phyloP scores from a whole-genome alignment of 2,329 filamentous ascomycete genomes.

The Penicillium italicum region DNA sequence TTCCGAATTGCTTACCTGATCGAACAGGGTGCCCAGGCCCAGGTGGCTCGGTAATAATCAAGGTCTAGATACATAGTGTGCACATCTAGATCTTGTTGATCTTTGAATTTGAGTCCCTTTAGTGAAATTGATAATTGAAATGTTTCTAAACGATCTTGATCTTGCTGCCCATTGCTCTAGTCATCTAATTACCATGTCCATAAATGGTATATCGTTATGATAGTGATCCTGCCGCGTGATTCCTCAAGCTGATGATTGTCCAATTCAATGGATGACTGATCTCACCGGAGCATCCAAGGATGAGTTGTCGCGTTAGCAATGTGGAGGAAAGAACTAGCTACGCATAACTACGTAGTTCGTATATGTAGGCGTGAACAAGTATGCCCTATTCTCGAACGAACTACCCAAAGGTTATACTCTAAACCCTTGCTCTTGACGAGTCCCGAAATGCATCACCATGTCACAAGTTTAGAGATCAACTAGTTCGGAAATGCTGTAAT shows the following conservation, averaged over 20 bases:
- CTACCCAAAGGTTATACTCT: neutral
- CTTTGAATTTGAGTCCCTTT: neutral
- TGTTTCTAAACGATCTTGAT: neutral
- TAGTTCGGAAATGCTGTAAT: neutral
- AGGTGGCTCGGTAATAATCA: neutral
- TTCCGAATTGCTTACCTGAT: slow-evolving; percentile 12
- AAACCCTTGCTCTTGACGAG: too few species aligned
- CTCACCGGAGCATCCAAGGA: too few species aligned
- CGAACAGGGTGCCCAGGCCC: neutral
- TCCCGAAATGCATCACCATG: neutral
- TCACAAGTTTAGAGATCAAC: neutral
- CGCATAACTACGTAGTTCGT: too few species aligned
- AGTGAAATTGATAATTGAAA: too few species aligned
- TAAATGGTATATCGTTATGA: neutral
- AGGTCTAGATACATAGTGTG: neutral
- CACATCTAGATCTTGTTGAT: neutral
- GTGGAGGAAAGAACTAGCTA: too few species aligned
- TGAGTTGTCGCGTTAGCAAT: neutral
- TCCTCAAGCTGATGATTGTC: too few species aligned
- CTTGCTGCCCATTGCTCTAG: neutral
- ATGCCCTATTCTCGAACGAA: neutral
- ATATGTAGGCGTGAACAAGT: neutral
- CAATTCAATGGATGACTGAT: too few species aligned
- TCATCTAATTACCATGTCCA: neutral
- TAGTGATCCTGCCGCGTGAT: too few species aligned